A percentile compares a stretch with the other conserved stretches of the same genome.
phyloP scores from a whole-genome alignment of 2,329 filamentous ascomycete genomes.

The Stagonosporopsis chrysanthemi region DNA sequence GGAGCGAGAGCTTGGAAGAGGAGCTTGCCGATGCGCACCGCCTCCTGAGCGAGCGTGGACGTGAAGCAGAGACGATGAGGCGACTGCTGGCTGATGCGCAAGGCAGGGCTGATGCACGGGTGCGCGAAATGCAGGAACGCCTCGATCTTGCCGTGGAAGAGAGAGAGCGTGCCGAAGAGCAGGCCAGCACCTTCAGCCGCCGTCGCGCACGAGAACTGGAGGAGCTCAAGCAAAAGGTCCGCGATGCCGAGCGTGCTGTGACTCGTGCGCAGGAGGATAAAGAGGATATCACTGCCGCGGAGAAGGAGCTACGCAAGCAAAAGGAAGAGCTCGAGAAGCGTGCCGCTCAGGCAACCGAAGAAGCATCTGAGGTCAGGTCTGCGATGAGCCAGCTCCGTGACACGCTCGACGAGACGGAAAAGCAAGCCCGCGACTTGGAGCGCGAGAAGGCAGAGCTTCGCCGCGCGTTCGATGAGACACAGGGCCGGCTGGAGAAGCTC shows the following conservation, averaged over 20 bases:
- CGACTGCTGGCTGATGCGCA: constrained; percentile 87
- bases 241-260: constrained; percentile 81
- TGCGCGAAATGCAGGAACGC: constrained; percentile 86
- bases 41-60: constrained; percentile 83
- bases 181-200: constrained; percentile 78
- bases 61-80: constrained; percentile 95
- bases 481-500: constrained; percentile 78
- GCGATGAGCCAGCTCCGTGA: constrained; percentile 81
- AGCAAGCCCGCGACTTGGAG: constrained; percentile 81
- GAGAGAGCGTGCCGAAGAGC: constrained; percentile 89
- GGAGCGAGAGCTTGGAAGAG: constrained; percentile 87
- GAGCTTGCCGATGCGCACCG: constrained; percentile 89
- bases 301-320: constrained; percentile 76
- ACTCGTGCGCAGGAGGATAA: constrained; percentile 75
- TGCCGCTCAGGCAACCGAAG: constrained; percentile 72
- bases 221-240: constrained; percentile 78
- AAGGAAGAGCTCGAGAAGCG: constrained; percentile 78
- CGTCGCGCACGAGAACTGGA: constrained; percentile 83
- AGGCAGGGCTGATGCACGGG: constrained; percentile 77
- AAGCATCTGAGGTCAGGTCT: constrained; percentile 76
- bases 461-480: constrained; percentile 78
- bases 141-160: constrained; percentile 94
- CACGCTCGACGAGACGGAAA: constrained; percentile 86
- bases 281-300: constrained; percentile 76
- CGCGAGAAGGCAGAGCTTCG: constrained; percentile 80